These are phyloP conservation scores for Blastobotrys buckinghamii DNA, from an alignment of 1,139 yeast species.

Conservation along the genomic window DNA sequence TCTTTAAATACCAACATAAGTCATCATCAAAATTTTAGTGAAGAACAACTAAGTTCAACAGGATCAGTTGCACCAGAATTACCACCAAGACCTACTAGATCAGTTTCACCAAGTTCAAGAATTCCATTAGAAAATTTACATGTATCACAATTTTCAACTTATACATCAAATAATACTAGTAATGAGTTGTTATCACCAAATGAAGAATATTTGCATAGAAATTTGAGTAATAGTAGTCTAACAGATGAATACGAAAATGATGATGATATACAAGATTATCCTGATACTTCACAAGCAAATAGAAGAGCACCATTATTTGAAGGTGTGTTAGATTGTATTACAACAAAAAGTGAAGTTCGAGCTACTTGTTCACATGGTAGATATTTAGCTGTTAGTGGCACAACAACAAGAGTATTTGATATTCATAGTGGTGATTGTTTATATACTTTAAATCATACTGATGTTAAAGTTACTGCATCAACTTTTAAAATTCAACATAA, in stretches of 20 bases:
- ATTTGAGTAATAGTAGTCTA: slow-evolving; percentile 1
- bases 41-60: neutral
- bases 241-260: neutral
- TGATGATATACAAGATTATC: slow-evolving; percentile 19
- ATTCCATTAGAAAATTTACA: neutral
- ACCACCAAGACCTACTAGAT: slow-evolving; percentile 6
- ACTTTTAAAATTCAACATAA: slow-evolving; percentile 6
- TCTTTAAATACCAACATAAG: neutral
- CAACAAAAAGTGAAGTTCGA: slow-evolving; percentile 27
- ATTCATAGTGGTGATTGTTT: slow-evolving; percentile 25
- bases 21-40: neutral
- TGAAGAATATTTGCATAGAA: neutral
- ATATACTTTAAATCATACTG: slow-evolving; percentile 27
- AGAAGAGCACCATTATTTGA: slow-evolving; percentile 31
- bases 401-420: slow-evolving; percentile 25
- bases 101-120: slow-evolving; percentile 5
- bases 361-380: slow-evolving; percentile 26
- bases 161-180: neutral
- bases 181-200: slow-evolving; percentile 1
- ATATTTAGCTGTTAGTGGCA: slow-evolving; percentile 22
- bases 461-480: slow-evolving; percentile 27
- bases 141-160: neutral
- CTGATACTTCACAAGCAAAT: slow-evolving; percentile 34
- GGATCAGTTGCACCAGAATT: neutral
- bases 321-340: slow-evolving; percentile 27